A percentile compares a stretch with the other conserved stretches of the same genome.
phyloP scores from a whole-genome alignment of 2,329 filamentous ascomycete species.

The Cladosporium austrohemisphaericum region DNA sequence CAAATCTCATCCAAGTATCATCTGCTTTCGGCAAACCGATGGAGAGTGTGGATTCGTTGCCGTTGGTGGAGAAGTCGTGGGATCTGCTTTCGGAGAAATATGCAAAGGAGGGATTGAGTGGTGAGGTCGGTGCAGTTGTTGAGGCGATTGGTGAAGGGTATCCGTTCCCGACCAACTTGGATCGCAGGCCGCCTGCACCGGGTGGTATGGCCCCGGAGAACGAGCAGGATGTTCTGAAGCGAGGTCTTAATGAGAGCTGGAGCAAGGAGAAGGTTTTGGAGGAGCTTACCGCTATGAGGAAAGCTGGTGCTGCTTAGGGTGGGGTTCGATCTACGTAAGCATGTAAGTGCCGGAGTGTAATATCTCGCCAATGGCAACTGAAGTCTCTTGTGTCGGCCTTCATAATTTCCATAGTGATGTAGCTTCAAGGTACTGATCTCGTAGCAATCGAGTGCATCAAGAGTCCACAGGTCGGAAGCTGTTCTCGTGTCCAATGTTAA shows the following conservation, averaged over 20 bases:
- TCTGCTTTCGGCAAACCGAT: conserved; percentile 62
- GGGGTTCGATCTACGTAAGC: no score
- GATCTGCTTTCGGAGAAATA: conserved; percentile 36
- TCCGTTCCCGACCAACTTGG: conserved; percentile 61
- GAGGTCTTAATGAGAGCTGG: conserved; percentile 44
- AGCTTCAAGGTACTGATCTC: no score
- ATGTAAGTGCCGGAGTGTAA: no score
- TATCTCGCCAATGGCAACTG: no score
- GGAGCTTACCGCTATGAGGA: conserved; percentile 24
- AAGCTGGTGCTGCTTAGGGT: conserved; percentile 5
- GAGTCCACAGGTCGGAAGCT: no score
- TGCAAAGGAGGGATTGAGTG: conserved; percentile 37
- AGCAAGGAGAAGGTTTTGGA: conserved; percentile 38
- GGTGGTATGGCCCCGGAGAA: conserved; percentile 59
- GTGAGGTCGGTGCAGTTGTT: conserved; percentile 47
- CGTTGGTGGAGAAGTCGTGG: conserved; percentile 48
- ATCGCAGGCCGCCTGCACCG: conserved; percentile 52
- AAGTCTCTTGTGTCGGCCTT: no score
- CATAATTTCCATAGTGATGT: no score
- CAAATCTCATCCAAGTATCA: conserved; percentile 61
- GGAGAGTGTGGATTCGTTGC: conserved; percentile 55
- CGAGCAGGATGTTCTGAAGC: conserved; percentile 52
- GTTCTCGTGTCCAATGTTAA: no score
- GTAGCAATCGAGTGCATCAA: no score
- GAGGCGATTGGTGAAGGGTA: conserved; percentile 56